These are phyloP conservation scores for Phialophora verrucosa DNA, from an alignment of 2,329 filamentous ascomycete genomes.

Conservation along the genomic window DNA sequence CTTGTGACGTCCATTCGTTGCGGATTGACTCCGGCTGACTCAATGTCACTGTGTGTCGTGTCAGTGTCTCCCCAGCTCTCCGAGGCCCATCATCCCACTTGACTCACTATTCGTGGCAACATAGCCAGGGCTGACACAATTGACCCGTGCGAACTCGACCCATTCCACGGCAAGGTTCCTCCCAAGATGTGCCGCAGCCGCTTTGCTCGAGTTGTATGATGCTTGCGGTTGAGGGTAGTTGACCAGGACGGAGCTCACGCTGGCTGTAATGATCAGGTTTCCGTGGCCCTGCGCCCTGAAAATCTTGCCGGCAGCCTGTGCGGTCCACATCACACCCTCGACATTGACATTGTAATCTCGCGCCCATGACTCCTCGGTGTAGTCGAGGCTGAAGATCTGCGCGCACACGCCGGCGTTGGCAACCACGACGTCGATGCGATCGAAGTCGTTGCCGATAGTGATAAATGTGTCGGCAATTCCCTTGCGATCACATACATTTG, in stretches of 20 bases:
- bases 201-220: conserved; percentile 49
- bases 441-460: conserved; percentile 49
- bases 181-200: conserved; percentile 46
- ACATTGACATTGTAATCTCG: conserved; percentile 50
- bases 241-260: conserved; percentile 48
- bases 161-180: conserved; percentile 50
- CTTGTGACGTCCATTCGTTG: conserved; percentile 35
- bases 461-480: conserved; percentile 44
- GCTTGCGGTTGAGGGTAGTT: conserved; percentile 50
- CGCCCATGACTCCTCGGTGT: conserved; percentile 49
- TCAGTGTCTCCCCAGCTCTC: too few species aligned
- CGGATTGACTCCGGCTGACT: not conserved
- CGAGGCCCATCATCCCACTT: too few species aligned
- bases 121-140: conserved; percentile 47
- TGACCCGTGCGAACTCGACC: conserved; percentile 49
- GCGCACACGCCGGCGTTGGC: conserved; percentile 53
- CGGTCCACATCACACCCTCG: conserved; percentile 49
- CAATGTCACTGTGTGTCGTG: too few species aligned
- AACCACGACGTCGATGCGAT: conserved; percentile 54
- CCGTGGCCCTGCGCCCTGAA: conserved; percentile 47
- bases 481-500: conserved; percentile 42
- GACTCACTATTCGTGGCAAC: conserved; percentile 47
- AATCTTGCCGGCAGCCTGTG: conserved; percentile 47
- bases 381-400: conserved; percentile 47
- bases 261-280: conserved; percentile 49